phyloP scores from a whole-genome alignment of 2,329 filamentous ascomycete genomes.

The Ophiocordyceps camponoti-rufipedis region DNA sequence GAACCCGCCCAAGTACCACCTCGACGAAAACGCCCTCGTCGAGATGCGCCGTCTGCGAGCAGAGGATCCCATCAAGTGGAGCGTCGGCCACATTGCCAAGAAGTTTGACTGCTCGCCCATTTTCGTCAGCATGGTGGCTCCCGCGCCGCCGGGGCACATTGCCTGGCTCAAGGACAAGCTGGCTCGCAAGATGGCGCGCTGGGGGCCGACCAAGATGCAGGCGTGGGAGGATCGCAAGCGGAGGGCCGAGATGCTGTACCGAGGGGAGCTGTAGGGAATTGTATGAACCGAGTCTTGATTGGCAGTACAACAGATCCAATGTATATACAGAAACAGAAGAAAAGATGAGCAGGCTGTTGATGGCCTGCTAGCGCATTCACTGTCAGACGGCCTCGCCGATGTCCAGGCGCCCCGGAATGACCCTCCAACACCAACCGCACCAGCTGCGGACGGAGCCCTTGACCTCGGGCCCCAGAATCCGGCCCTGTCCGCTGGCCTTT shows the following conservation, averaged over 20 bases:
- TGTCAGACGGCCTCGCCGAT: constrained; percentile 1
- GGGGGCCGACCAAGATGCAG: constrained; percentile 35
- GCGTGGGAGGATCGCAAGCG: constrained; percentile 36
- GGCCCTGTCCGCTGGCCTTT: constrained; percentile 31
- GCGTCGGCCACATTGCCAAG: constrained; percentile 29
- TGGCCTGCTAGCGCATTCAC: background rate
- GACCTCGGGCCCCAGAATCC: constrained; percentile 53
- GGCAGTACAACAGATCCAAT: too few relatives aligned
- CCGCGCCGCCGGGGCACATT: constrained; percentile 28
- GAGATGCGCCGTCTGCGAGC: constrained; percentile 39
- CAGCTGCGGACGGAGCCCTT: constrained; percentile 54
- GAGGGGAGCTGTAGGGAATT: constrained; percentile 26
- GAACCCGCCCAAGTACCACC: constrained; percentile 27
- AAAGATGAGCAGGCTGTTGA: background rate
- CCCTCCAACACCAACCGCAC: constrained; percentile 81
- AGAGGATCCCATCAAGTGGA: constrained; percentile 36
- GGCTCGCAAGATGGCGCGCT: constrained; percentile 31
- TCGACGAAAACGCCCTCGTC: constrained; percentile 34
- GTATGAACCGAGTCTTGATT: background rate
- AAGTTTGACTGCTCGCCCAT: constrained; percentile 36
- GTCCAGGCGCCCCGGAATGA: constrained; percentile 43
- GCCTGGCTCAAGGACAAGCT: constrained; percentile 23
- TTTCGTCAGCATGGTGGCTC: constrained; percentile 41
- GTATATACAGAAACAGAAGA: background rate
- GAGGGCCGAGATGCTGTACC: constrained; percentile 32